Conservation (phyloP, 306 rosid genomes). For the Vachellia pachyceras region DNA sequence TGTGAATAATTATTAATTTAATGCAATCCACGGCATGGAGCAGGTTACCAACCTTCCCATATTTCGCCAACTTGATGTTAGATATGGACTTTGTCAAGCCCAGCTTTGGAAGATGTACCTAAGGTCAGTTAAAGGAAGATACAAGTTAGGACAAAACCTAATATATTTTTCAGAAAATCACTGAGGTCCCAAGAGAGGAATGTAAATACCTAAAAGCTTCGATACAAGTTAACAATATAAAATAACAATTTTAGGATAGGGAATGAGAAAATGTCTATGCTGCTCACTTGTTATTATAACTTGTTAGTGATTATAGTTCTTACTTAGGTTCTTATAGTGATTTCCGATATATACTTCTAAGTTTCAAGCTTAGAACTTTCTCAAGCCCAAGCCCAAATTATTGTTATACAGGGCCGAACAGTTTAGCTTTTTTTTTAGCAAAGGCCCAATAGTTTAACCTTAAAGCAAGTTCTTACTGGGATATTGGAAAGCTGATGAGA, state of each 20-base stretch:
- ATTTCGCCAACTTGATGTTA: conserved; percentile 78
- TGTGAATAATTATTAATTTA: background rate
- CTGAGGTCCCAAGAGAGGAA: too few relatives aligned
- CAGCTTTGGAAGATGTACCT: conserved; percentile 74
- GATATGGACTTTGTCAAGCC: conserved; percentile 60
- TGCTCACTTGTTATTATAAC: too few relatives aligned
- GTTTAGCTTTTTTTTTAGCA: too few relatives aligned
- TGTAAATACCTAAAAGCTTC: too few relatives aligned
- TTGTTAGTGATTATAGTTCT: too few relatives aligned
- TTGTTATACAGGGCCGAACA: background rate
- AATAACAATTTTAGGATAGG: too few relatives aligned
- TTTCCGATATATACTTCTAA: background rate
- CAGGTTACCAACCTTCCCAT: conserved; percentile 62
- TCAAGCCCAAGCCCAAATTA: background rate
- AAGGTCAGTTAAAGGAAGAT: conserved; percentile 30
- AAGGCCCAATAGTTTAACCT: background rate
- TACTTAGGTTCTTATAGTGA: too few relatives aligned
- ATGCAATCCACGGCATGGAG: background rate
- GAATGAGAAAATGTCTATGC: too few relatives aligned
- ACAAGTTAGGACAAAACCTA: background rate
- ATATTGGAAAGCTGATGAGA: conserved; percentile 36
- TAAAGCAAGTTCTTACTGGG: conserved; percentile 46
- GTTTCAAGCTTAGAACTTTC: background rate
- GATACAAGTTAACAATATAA: too few relatives aligned
- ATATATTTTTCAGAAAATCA: background rate